These are phyloP conservation scores for Coemansia sp. DNA, from an alignment of 192 early-diverging fungal species.

Conservation along the genomic window DNA sequence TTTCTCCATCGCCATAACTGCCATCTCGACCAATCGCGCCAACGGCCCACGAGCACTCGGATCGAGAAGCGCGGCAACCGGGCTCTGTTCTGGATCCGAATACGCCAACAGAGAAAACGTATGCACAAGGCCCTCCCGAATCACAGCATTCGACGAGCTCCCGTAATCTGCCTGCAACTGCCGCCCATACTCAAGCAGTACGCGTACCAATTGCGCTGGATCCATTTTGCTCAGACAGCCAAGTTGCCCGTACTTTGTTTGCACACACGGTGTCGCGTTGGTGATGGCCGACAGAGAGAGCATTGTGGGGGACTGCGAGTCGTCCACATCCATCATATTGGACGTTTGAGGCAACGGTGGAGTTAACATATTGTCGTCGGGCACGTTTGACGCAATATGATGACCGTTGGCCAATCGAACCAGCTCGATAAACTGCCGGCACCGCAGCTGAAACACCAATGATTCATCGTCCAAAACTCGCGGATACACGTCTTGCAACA, in stretches of 20 bases:
- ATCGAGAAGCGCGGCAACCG: constrained; percentile 57
- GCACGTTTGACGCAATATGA: constrained; percentile 35
- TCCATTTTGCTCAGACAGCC: constrained; percentile 25
- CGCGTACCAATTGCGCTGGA: constrained; percentile 38
- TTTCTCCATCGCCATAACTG: constrained; percentile 63
- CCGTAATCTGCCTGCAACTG: constrained; percentile 61
- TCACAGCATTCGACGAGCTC: constrained; percentile 32
- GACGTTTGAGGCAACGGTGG: constrained; percentile 11
- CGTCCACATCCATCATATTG: constrained; percentile 59
- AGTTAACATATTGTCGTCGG: constrained; percentile 31
- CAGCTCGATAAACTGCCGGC: constrained; percentile 88
- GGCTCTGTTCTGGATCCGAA: constrained; percentile 57
- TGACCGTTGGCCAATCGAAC: constrained; percentile 53
- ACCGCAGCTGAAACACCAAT: constrained; percentile 75
- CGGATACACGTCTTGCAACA: constrained; percentile 70
- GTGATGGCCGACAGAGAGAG: constrained; percentile 34
- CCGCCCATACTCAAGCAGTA: constrained; percentile 55
- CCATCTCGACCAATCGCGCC: constrained; percentile 67
- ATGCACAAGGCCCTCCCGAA: constrained; percentile 57
- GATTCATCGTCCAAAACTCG: constrained; percentile 63
- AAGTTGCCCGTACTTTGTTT: constrained; percentile 30
- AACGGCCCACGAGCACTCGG: constrained; percentile 57
- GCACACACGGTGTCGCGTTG: constrained; percentile 28
- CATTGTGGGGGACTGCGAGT: constrained; percentile 30
- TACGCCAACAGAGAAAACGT: constrained; percentile 76